A percentile compares a stretch with the other conserved stretches of the same genome.
These are phyloP conservation scores for Dactylorhiza incarnata DNA, from an alignment of 106 monocot species.

Conservation along the genomic window DNA sequence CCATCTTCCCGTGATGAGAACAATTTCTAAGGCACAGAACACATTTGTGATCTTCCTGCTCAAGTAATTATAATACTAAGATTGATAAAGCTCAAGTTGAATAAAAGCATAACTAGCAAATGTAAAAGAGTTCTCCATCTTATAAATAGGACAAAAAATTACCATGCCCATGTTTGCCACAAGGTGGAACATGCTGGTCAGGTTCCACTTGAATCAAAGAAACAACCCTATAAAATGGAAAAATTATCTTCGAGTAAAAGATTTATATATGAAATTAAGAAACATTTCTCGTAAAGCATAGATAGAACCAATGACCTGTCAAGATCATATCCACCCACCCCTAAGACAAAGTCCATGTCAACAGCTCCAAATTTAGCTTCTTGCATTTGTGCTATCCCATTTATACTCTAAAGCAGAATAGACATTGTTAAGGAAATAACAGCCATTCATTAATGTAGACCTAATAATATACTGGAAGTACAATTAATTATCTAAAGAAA, in stretches of 20 bases:
- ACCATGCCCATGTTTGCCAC: slow-evolving; percentile 56
- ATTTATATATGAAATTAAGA: neutral
- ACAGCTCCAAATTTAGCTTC: slow-evolving; percentile 77
- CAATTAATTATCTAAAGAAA: neutral
- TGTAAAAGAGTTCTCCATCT: neutral
- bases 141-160: slow-evolving; percentile 7
- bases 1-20: too few species aligned
- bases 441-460: neutral
- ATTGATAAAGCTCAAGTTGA: neutral
- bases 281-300: neutral
- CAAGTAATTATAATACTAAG: neutral
- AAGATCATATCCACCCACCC: slow-evolving; percentile 93
- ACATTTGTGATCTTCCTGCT: too few species aligned
- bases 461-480: neutral
- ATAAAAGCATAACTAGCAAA: neutral
- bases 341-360: slow-evolving; percentile 94
- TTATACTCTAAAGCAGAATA: slow-evolving; percentile 58
- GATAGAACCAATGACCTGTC: slow-evolving; percentile 45
- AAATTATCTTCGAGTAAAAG: neutral
- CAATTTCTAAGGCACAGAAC: too few species aligned
- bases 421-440: neutral
- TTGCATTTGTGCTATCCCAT: slow-evolving; percentile 78
- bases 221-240: slow-evolving; percentile 44
- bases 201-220: slow-evolving; percentile 51
- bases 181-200: slow-evolving; percentile 19